These are phyloP conservation scores for Cunninghamia lanceolata DNA, from an alignment of 75 land plant species.

Conservation along the genomic window DNA sequence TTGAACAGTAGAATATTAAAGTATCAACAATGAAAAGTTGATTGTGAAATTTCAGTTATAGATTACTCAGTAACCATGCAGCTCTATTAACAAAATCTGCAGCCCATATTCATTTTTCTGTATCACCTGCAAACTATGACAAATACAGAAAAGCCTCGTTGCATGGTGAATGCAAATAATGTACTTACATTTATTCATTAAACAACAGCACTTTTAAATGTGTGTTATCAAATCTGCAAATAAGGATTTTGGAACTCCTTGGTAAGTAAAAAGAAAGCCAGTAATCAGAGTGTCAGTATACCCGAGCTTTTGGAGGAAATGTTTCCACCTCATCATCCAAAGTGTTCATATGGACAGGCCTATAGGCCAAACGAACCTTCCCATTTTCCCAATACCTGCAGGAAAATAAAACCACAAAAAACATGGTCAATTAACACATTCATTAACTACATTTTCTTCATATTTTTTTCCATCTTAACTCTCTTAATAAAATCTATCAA, in stretches of 20 bases:
- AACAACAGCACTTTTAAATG: not conserved
- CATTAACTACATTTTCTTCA: not conserved
- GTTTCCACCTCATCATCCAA: constrained; percentile 89
- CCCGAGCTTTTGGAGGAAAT: constrained; percentile 97
- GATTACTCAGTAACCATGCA: not conserved
- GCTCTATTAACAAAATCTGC: not conserved
- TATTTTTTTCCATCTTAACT: not conserved
- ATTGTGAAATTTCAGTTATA: not conserved
- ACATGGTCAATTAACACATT: not conserved
- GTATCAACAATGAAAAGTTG: not conserved
- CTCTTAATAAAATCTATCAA: not conserved
- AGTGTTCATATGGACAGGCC: constrained; percentile 99
- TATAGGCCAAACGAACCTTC: constrained; percentile 77
- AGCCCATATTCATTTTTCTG: not conserved
- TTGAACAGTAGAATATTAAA: not conserved
- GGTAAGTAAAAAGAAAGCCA: not conserved
- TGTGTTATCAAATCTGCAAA: not conserved
- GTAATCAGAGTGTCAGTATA: constrained; percentile 45
- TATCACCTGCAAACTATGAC: not conserved
- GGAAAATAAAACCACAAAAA: not conserved
- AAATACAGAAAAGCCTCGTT: not conserved
- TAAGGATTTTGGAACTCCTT: not conserved
- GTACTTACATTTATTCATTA: not conserved
- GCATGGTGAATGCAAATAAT: not conserved
- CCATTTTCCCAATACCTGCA: constrained; percentile 95